phyloP scores from a whole-genome alignment of 169 alveolate genomes.

The Cryptosporidium meleagridis region DNA sequence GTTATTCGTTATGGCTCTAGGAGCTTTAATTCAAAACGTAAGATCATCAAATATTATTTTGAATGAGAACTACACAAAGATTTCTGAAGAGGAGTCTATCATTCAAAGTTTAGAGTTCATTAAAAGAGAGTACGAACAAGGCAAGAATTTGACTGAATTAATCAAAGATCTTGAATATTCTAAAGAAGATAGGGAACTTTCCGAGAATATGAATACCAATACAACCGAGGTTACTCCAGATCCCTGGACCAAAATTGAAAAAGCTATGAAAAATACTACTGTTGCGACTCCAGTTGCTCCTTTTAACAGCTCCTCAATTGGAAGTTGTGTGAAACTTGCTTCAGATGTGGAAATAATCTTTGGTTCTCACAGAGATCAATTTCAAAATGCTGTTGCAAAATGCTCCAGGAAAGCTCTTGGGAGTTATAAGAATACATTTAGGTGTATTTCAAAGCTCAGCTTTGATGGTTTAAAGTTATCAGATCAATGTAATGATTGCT shows the following conservation, averaged over 20 bases:
- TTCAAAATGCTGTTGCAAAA: conserved; percentile 35
- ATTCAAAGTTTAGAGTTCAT: not conserved
- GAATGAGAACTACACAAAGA: not conserved
- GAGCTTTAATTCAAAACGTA: not conserved
- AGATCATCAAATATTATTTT: not conserved
- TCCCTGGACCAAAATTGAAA: conserved; percentile 34
- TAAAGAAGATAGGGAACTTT: not conserved
- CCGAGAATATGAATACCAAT: not conserved
- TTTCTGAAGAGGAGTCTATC: not conserved
- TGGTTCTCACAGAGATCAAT: conserved; percentile 4
- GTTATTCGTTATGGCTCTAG: not conserved
- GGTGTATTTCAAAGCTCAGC: conserved; percentile 9
- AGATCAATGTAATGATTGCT: conserved; percentile 42
- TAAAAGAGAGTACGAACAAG: not conserved
- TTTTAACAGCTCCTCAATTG: conserved; percentile 33
- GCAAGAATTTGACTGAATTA: not conserved
- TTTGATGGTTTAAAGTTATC: conserved; percentile 18
- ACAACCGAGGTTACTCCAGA: not conserved
- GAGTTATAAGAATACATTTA: conserved; percentile 32
- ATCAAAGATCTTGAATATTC: not conserved
- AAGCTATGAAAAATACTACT: conserved; percentile 30
- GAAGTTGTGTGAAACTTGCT: conserved; percentile 29
- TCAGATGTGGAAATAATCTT: conserved; percentile 35
- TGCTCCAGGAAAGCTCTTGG: conserved; percentile 73
- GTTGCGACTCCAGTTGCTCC: conserved; percentile 23